Evolutionary conservation across 257 asterid genomes (phyloP).

Genomic region (Osmanthus fragrans): DNA sequence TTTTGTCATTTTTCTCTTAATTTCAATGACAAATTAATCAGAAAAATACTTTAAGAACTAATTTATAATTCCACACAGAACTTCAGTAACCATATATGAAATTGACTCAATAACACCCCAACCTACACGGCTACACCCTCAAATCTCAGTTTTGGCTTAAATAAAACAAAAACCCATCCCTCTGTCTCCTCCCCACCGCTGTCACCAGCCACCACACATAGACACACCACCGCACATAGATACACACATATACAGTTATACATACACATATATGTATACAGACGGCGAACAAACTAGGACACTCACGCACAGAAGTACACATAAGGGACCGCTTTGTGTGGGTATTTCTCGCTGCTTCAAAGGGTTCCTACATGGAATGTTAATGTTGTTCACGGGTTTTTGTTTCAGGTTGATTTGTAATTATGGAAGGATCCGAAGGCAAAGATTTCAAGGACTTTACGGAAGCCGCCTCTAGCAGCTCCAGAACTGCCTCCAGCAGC

Average conservation of each 20-base stretch:
- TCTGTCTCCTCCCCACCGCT: slow-evolving; percentile 21
- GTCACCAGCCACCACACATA: slow-evolving; percentile 21
- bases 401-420: slow-evolving; percentile 5
- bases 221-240: background rate
- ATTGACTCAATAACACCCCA: background rate
- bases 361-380: slow-evolving; percentile 17
- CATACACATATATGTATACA: background rate
- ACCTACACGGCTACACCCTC: background rate
- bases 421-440: slow-evolving; percentile 67
- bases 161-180: background rate
- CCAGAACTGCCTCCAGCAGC: slow-evolving; percentile 28
- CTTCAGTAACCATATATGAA: background rate
- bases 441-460: slow-evolving; percentile 38
- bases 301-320: background rate
- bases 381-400: slow-evolving; percentile 14
- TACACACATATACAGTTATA: background rate
- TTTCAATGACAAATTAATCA: background rate
- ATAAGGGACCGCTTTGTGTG: slow-evolving; percentile 24
- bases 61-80: background rate
- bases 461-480: slow-evolving; percentile 39
- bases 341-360: slow-evolving; percentile 27
- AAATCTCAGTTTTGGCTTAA: background rate
- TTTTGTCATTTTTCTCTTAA: too few relatives aligned
- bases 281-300: background rate
- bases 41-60: background rate